These are phyloP conservation scores for Auricularia auricula-judae DNA, from an alignment of 768 basidiomycete species.

Conservation along the genomic window DNA sequence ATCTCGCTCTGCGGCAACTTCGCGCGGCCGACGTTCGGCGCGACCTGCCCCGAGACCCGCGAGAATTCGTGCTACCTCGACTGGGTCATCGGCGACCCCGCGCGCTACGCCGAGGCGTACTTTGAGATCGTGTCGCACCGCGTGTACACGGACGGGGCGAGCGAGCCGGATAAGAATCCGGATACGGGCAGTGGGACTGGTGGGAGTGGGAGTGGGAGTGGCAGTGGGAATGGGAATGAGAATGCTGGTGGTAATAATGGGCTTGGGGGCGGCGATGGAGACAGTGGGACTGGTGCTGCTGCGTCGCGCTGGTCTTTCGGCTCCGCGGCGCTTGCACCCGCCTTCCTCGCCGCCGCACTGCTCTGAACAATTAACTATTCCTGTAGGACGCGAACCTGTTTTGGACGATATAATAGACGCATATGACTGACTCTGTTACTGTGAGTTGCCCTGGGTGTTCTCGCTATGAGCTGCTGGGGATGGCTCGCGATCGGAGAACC, in stretches of 20 bases:
- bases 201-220: neutral
- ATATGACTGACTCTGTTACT: too few relatives aligned
- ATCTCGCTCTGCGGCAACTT: slow-evolving; percentile 1
- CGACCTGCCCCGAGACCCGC: neutral
- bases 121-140: neutral
- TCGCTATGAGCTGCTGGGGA: too few relatives aligned
- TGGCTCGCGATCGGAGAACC: too few relatives aligned
- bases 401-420: too few relatives aligned
- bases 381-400: too few relatives aligned
- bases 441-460: too few relatives aligned
- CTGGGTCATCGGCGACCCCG: neutral
- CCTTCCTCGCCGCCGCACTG: too few relatives aligned
- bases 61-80: slow-evolving; percentile 1
- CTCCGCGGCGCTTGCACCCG: too few relatives aligned
- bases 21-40: neutral
- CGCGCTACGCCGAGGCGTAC: neutral
- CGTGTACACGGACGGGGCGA: neutral
- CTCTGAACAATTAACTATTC: too few relatives aligned
- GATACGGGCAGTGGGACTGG: neutral
- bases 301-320: neutral
- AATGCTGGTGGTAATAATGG: neutral
- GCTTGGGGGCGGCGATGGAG: neutral
- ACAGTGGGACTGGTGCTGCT: neutral
- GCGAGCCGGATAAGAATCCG: neutral
- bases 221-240: neutral